Conservation (phyloP, 2,329 filamentous ascomycete genomes). For the Onygenales sp. region DNA sequence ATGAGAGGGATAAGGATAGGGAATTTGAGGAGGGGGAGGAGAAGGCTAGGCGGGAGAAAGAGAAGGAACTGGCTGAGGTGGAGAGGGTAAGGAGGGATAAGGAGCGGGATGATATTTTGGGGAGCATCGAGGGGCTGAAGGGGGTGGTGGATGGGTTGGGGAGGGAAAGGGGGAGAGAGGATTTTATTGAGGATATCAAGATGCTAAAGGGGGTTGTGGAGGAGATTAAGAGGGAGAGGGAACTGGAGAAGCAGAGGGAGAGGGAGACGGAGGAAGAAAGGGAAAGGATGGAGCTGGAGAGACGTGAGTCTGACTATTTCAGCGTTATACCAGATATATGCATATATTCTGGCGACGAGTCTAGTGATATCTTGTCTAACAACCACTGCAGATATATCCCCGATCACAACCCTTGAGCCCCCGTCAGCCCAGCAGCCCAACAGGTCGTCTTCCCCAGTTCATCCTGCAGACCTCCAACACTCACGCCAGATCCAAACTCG, state of each 20-base stretch:
- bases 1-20: neutral
- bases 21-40: neutral
- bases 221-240: neutral
- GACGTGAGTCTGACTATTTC: neutral
- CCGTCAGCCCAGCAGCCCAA: too few relatives aligned
- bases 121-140: neutral
- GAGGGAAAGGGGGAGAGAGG: neutral
- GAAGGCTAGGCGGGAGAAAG: neutral
- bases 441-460: neutral
- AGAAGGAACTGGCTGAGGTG: neutral
- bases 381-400: too few relatives aligned
- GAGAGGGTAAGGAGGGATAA: neutral
- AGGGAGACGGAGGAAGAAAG: neutral
- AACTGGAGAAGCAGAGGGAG: conserved; percentile 2
- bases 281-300: neutral
- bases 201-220: neutral
- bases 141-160: neutral
- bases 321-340: too few relatives aligned
- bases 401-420: too few relatives aligned
- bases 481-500: too few relatives aligned
- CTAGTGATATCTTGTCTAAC: too few relatives aligned
- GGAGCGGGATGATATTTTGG: neutral
- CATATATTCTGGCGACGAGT: too few relatives aligned
- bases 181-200: neutral
- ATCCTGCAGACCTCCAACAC: neutral